Evolutionary conservation across 2,329 filamentous ascomycete genomes (phyloP), one percentile per base, ranked within the genome.

Genomic region (Phaeosphaeriaceae sp.): DNA sequence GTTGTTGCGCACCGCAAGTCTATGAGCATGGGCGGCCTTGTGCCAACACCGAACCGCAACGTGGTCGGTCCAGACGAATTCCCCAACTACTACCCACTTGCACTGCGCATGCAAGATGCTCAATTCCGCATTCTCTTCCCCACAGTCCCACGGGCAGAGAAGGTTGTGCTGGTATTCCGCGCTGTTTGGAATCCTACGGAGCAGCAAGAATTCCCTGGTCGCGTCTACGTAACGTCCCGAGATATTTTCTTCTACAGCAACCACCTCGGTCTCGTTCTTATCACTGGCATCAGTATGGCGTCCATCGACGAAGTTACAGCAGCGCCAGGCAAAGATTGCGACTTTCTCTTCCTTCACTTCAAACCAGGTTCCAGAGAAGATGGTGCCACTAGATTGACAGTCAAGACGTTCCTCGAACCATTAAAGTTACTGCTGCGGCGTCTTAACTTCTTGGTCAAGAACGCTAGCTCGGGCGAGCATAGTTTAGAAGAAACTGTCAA

Each of bases 171-270:
- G 50, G 95, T 99, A 1, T 98, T 98, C 80, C 88, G 93, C 47
- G 94, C 93, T 17, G 92, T 92, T 0, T 99, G 95, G 92, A 90
- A 88, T 68, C 87, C 88, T 1, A 90, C 88, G 65, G 88, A 91
- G 53, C 85, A 88, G 66, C 89, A 91, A 76, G 89, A 91, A 60
- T 92, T 98, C 58, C 89, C 89, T 9, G 89, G 95, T 0, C 88
- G 95, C 53, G 88, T 96, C 22, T 99, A 96, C 75, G 89, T 97
- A 58, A 98, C 94, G 0, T 85, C 89, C 0, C 88, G 90, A 61
- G 91, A 93, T 63, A 88, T 99, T 75, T 98, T 96, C 77, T 98
- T 99, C 73, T 99, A 97, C 78, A 96, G 93, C 68, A 91, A 98
- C 71, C 91, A 97, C 72, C 88, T 97, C 75, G 95, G 95, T 6